A percentile compares a stretch with the other conserved stretches of the same genome.
Evolutionary conservation across 108 stramenopile species (phyloP).

Genomic region (Nannochloropsis oceanica): DNA sequence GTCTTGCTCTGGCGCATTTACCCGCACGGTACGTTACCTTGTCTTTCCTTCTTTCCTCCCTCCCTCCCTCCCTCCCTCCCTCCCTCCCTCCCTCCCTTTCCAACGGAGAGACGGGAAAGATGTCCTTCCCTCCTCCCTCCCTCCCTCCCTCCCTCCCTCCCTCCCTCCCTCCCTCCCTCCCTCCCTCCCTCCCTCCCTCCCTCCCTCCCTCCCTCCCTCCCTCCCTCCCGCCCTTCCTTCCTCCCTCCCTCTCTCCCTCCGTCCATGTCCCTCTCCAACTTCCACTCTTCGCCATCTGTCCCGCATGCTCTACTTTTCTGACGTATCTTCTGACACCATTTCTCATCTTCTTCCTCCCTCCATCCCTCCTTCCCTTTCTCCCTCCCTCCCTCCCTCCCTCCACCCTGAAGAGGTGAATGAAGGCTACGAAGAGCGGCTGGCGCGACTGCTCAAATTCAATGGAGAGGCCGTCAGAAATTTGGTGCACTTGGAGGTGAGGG

Average conservation of each 20-base stretch:
- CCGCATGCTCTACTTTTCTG: background rate
- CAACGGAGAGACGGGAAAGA: too few relatives aligned
- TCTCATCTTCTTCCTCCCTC: background rate
- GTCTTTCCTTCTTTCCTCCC: background rate
- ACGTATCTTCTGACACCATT: background rate
- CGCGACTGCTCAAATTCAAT: background rate
- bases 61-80: background rate
- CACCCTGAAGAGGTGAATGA: background rate
- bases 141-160: background rate
- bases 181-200: background rate
- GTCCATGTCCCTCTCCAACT: background rate
- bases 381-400: background rate
- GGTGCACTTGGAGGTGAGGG: background rate
- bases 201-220: background rate
- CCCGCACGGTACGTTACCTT: background rate
- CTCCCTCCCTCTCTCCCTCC: background rate
- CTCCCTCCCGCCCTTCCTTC: background rate
- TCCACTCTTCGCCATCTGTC: background rate
- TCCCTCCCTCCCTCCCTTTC: background rate
- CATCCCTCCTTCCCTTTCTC: background rate
- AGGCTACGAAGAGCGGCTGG: background rate
- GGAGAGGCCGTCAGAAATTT: background rate
- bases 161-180: background rate
- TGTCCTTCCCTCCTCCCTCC: background rate
- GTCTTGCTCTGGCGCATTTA: background rate